Evolutionary conservation across 2,329 filamentous ascomycete genomes (phyloP).

Genomic region (Aspergillus ochraceus): DNA sequence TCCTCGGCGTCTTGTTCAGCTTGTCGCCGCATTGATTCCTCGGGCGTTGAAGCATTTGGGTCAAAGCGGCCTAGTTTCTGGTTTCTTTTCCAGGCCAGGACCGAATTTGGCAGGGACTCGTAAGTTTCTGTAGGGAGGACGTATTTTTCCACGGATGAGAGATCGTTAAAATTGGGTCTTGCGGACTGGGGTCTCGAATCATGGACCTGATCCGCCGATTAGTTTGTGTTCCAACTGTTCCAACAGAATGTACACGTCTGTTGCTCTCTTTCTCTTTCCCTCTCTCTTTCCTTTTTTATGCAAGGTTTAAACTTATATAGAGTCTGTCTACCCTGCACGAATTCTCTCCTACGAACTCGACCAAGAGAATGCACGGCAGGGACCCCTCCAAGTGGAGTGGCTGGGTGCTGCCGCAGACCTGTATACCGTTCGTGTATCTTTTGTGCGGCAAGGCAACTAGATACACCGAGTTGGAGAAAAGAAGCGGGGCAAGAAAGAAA

Average conservation of each 20-base stretch:
- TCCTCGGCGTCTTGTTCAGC: slow-evolving; percentile 60
- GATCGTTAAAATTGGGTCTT: slow-evolving; percentile 78
- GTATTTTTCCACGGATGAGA: slow-evolving; percentile 82
- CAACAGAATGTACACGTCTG: background rate
- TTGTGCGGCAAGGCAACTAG: background rate
- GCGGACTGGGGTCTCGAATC: slow-evolving; percentile 76
- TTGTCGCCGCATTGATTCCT: slow-evolving; percentile 69
- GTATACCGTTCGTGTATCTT: background rate
- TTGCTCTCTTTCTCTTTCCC: background rate
- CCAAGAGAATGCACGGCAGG: too few species aligned
- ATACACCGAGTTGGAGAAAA: background rate
- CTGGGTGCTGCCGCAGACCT: background rate
- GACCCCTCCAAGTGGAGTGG: too few species aligned
- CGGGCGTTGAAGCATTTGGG: slow-evolving; percentile 72
- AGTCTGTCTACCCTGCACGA: too few species aligned
- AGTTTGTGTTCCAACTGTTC: background rate
- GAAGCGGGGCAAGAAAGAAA: background rate
- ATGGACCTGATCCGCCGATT: slow-evolving; percentile 58
- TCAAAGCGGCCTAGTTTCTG: slow-evolving; percentile 96
- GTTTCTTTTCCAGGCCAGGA: slow-evolving; percentile 93
- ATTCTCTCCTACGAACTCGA: too few species aligned
- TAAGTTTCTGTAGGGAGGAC: slow-evolving; percentile 84
- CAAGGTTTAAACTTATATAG: too few species aligned
- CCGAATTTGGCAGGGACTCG: slow-evolving; percentile 80
- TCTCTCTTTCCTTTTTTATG: too few species aligned